phyloP scores from a whole-genome alignment of 495 filamentous ascomycete genomes.

The Penicillium turbatum region DNA sequence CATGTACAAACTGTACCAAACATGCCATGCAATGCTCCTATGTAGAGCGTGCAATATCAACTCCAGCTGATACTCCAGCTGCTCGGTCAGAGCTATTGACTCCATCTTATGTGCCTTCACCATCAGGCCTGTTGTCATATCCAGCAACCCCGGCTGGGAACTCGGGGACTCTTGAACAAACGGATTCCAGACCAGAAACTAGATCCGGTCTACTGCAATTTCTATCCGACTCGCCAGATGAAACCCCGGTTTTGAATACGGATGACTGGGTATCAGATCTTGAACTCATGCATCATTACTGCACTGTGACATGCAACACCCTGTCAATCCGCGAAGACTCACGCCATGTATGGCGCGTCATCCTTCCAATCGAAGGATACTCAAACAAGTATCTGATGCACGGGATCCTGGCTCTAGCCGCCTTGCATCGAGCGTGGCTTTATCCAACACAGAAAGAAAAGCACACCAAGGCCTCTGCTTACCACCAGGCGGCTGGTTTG shows the following conservation, averaged over 20 bases:
- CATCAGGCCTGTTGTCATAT: not conserved
- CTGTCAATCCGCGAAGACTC: constrained; percentile 21
- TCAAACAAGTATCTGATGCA: constrained; percentile 38
- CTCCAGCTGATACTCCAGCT: constrained; percentile 6
- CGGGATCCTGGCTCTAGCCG: constrained; percentile 37
- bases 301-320: constrained; percentile 25
- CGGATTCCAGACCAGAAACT: constrained; percentile 1
- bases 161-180: not conserved
- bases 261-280: constrained; percentile 27
- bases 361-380: constrained; percentile 34
- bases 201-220: constrained; percentile 12
- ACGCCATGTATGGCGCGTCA: constrained; percentile 30
- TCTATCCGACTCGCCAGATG: constrained; percentile 7
- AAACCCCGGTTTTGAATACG: not conserved
- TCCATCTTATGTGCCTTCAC: not conserved
- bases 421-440: constrained; percentile 33
- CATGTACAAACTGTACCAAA: constrained; percentile 26
- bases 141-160: constrained; percentile 3
- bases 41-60: constrained; percentile 4
- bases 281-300: constrained; percentile 36
- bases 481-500: constrained; percentile 20
- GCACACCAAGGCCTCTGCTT: constrained; percentile 30
- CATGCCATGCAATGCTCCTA: constrained; percentile 22
- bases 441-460: constrained; percentile 10
- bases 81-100: constrained; percentile 3